Evolutionary conservation across 129 eudicot genomes (phyloP), one percentile per base, ranked within the genome.

Genomic region (Apium graveolens): DNA sequence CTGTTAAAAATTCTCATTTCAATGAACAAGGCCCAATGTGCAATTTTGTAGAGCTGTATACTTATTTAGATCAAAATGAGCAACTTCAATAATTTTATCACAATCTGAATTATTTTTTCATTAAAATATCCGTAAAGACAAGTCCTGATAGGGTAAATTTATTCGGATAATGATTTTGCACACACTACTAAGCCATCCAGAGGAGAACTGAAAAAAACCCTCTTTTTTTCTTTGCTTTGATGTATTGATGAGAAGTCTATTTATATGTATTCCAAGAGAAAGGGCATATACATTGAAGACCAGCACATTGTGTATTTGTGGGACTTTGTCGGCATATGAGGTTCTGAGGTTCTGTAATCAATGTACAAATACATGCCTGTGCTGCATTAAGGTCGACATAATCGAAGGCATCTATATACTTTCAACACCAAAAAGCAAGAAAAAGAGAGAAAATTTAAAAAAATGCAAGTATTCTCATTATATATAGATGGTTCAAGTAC

Each of bases 1-100:
- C n/a, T n/a, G n/a, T 20, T 26, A 13, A 38, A 51, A 27, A 11
- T 48, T 66, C 11, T 37, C 78, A 38, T 71, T 79, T 53, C 20
- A 38, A 72, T 11, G 24, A 27, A 37, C 41, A 55, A 32, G 49
- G 43, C 42, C 62, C 39, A n/a, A 24, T 76, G 66, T 70, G 46
- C 18, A 78, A 81, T 48, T 43, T 71, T 86, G 86, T 86, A 80
- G 49, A 69, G 44, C 48, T 74, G 82, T 84, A 38, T 42, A 70
- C 73, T 75, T 49, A 78, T 80, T 51, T 51, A 57, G 49, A 37
- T 73, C 17, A 55, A 76, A 35, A 55, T 24, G 4, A 76, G 44
- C 34, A 76, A 31, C 13, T 66, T 44, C 53, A 73, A 55, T 35
- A 73, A 73, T 39, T 73, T 4, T 73, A 26, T 73, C 7, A 43